A percentile compares a stretch with the other conserved stretches of the same genome.
Conservation (phyloP, 1,284 basidiomycete species). For the Papiliotrema fonsecae region DNA sequence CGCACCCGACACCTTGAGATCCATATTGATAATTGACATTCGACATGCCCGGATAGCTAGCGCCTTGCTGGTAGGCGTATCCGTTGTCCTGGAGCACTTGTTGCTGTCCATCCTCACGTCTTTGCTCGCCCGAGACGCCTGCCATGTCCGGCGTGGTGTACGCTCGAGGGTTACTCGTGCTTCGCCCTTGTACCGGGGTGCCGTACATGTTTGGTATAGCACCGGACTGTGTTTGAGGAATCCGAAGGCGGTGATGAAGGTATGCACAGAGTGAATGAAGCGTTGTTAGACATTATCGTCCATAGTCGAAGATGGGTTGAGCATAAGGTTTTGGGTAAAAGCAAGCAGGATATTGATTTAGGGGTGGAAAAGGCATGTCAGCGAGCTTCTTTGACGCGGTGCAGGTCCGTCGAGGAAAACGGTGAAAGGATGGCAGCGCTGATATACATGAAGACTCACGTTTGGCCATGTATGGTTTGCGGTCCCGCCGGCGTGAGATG, state of each 20-base stretch:
- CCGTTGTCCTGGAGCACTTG: constrained; percentile 16
- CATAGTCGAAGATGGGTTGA: too few relatives aligned
- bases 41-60: constrained; percentile 10
- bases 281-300: too few relatives aligned
- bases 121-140: constrained; percentile 3
- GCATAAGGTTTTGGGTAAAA: too few relatives aligned
- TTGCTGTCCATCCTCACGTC: constrained; percentile 12
- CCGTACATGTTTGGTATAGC: constrained; percentile 22
- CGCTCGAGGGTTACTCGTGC: constrained; percentile 29
- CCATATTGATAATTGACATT: constrained; percentile 13
- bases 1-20: constrained; percentile 25
- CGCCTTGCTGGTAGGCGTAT: constrained; percentile 15
- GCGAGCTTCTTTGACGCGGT: too few relatives aligned
- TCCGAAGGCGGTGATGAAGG: constrained; percentile 2
- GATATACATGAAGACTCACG: too few relatives aligned
- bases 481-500: constrained; percentile 14
- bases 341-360: too few relatives aligned
- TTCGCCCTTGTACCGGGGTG: constrained; percentile 26
- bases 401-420: too few relatives aligned
- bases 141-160: constrained; percentile 19
- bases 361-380: too few relatives aligned
- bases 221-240: too few relatives aligned
- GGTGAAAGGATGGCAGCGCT: not conserved
- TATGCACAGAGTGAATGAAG: too few relatives aligned
- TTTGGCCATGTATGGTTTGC: constrained; percentile 23